A percentile compares a stretch with the other conserved stretches of the same genome.
phyloP scores from a whole-genome alignment of 192 early-diverging fungal genomes.

The Spizellomyces punctatus region DNA sequence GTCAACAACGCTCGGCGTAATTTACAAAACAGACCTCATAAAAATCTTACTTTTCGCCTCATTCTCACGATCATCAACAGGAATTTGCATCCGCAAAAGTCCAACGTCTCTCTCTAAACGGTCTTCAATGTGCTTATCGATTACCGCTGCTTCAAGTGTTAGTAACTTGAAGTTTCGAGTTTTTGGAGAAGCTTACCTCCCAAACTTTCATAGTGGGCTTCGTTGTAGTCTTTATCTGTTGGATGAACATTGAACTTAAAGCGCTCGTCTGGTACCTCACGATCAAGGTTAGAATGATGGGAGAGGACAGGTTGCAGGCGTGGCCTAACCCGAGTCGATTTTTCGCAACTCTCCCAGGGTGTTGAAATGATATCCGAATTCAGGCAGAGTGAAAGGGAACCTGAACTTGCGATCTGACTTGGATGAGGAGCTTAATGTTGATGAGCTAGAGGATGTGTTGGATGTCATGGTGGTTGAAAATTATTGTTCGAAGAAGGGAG shows the following conservation, averaged over 20 bases:
- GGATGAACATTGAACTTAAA: constrained; percentile 24
- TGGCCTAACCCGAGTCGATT: constrained; percentile 1
- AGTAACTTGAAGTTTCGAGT: not conserved
- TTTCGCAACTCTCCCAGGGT: constrained; percentile 10
- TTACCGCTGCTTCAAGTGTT: not conserved
- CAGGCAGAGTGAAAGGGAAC: constrained; percentile 6
- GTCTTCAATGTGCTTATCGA: constrained; percentile 9
- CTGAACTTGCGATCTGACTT: not conserved
- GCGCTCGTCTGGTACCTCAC: not conserved
- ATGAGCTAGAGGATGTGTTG: no score
- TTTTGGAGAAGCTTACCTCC: constrained; percentile 1
- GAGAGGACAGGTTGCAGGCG: not conserved
- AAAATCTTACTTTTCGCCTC: constrained; percentile 29
- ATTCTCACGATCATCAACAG: constrained; percentile 15
- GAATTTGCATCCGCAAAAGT: constrained; percentile 6
- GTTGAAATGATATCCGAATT: constrained; percentile 25
- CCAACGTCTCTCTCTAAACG: constrained; percentile 4
- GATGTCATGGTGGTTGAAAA: no score
- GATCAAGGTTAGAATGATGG: not conserved
- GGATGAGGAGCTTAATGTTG: no score
- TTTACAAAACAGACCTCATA: constrained; percentile 2
- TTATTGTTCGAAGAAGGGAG: no score
- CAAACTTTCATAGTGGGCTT: constrained; percentile 28
- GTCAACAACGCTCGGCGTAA: no score
- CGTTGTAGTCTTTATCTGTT: constrained; percentile 6